These are phyloP conservation scores for Vanrija pseudolonga DNA, from an alignment of 1,284 basidiomycete genomes.

Conservation along the genomic window DNA sequence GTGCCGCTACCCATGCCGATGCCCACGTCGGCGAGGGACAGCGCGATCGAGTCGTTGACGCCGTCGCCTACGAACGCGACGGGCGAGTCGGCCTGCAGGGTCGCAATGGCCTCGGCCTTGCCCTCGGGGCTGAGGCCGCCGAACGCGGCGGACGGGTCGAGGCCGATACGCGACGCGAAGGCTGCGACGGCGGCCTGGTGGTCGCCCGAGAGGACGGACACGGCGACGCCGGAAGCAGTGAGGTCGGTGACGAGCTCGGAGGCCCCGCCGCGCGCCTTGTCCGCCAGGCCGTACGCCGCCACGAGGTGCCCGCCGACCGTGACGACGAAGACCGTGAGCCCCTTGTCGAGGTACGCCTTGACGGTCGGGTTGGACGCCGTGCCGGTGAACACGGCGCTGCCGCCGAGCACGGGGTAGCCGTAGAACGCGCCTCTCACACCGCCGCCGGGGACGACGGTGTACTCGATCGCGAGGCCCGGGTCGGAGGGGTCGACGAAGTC, in stretches of 20 bases:
- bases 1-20: constrained; percentile 2
- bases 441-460: background rate
- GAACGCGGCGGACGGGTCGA: background rate
- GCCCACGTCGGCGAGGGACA: constrained; percentile 7
- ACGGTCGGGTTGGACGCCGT: background rate
- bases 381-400: background rate
- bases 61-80: constrained; percentile 29
- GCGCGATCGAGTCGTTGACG: constrained; percentile 32
- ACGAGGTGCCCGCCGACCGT: background rate
- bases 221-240: constrained; percentile 57
- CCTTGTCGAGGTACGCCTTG: background rate
- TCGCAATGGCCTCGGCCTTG: background rate
- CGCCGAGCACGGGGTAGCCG: background rate
- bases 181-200: background rate
- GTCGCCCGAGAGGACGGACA: constrained; percentile 45
- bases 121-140: background rate
- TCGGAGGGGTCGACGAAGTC: too few relatives aligned
- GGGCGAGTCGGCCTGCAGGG: background rate
- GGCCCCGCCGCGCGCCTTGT: background rate
- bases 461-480: background rate
- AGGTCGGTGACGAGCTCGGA: background rate
- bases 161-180: background rate
- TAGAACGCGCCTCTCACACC: background rate
- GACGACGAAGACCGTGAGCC: background rate
- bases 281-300: background rate